A percentile compares a stretch with the other conserved stretches of the same genome.
Evolutionary conservation across 2,329 filamentous ascomycete species (phyloP).

Genomic region (Neofusicoccum ribis): DNA sequence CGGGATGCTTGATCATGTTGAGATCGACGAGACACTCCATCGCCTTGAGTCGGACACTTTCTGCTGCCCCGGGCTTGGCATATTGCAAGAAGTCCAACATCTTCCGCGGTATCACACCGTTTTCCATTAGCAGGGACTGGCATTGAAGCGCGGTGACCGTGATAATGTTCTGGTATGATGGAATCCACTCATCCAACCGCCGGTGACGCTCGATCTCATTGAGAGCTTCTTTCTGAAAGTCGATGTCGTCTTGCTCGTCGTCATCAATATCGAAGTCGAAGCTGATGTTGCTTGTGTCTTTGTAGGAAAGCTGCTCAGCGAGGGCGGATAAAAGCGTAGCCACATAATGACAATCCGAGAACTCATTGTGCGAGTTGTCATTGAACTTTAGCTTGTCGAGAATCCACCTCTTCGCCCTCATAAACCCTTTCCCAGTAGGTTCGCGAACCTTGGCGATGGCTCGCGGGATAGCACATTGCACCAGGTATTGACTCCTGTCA

Average conservation of each 20-base stretch:
- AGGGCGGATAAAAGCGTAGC: slow-evolving; percentile 71
- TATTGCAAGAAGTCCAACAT: slow-evolving; percentile 62
- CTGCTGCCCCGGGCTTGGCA: slow-evolving; percentile 59
- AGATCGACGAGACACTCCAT: slow-evolving; percentile 60
- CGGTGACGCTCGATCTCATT: slow-evolving; percentile 64
- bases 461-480: slow-evolving; percentile 79
- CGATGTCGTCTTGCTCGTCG: slow-evolving; percentile 52
- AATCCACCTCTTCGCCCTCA: slow-evolving; percentile 77
- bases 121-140: slow-evolving; percentile 55
- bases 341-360: slow-evolving; percentile 87
- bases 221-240: slow-evolving; percentile 58
- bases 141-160: slow-evolving; percentile 63
- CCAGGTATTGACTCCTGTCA: slow-evolving; percentile 79
- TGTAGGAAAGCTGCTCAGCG: slow-evolving; percentile 52
- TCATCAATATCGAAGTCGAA: slow-evolving; percentile 52
- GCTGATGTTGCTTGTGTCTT: slow-evolving; percentile 22
- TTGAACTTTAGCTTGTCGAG: slow-evolving; percentile 90
- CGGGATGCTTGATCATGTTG: slow-evolving; percentile 52
- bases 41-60: slow-evolving; percentile 60
- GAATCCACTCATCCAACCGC: slow-evolving; percentile 66
- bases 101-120: slow-evolving; percentile 54
- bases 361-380: slow-evolving; percentile 85
- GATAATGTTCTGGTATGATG: slow-evolving; percentile 65
- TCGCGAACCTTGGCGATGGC: slow-evolving; percentile 80
- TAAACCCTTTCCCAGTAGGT: slow-evolving; percentile 71